phyloP scores from a whole-genome alignment of 192 early-diverging fungal genomes.

The Mortierella claussenii region DNA sequence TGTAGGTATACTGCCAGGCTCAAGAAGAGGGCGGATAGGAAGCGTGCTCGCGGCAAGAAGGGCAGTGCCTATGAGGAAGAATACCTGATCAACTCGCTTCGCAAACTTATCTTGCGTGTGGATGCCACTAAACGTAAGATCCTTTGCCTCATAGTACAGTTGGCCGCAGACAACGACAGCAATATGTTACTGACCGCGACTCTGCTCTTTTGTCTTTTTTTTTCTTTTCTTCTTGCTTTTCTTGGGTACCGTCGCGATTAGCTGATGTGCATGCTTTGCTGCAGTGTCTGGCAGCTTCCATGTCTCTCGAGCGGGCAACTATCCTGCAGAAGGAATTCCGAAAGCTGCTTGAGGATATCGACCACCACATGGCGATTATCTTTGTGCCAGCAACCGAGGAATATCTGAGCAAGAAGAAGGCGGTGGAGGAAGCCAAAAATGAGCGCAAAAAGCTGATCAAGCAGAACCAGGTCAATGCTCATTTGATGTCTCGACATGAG shows the following conservation, averaged over 20 bases:
- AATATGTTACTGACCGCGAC: no score
- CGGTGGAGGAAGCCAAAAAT: conserved; percentile 44
- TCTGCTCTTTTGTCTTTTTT: no score
- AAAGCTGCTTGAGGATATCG: conserved; percentile 56
- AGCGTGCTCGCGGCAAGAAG: conserved; percentile 87
- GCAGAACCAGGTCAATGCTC: conserved; percentile 38
- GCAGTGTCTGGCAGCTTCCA: conserved; percentile 60
- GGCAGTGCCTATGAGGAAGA: conserved; percentile 92
- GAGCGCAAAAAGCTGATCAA: conserved; percentile 42
- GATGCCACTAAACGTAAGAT: conserved; percentile 66
- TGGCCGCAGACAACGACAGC: no score
- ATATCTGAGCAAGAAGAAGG: conserved; percentile 50
- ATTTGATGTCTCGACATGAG: conserved; percentile 52
- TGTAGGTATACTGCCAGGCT: conserved; percentile 74
- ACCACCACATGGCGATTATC: conserved; percentile 50
- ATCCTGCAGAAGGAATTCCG: conserved; percentile 63
- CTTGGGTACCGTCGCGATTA: conserved; percentile 17
- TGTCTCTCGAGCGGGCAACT: conserved; percentile 55
- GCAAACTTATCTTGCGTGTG: conserved; percentile 66
- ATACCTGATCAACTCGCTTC: conserved; percentile 81
- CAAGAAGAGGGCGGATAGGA: conserved; percentile 77
- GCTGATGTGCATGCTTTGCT: conserved; percentile 66
- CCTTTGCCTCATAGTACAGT: no score
- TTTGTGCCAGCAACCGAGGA: conserved; percentile 62
- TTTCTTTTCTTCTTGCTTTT: neutral